These are phyloP conservation scores for Cladobotryum protrusum DNA, from an alignment of 2,329 filamentous ascomycete species.

Conservation along the genomic window DNA sequence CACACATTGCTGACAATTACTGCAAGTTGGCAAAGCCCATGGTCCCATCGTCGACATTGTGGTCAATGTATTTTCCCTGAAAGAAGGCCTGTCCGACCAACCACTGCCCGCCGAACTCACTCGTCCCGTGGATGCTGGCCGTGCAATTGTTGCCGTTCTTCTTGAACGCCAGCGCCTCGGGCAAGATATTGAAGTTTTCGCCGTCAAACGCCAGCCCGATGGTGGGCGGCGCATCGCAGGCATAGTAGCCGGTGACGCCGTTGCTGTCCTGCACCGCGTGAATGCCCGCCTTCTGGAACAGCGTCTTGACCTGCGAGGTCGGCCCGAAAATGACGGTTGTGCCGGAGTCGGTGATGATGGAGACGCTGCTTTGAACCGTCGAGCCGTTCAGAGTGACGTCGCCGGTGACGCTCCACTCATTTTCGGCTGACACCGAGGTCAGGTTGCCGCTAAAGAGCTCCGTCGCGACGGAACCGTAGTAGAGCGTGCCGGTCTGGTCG, in stretches of 20 bases:
- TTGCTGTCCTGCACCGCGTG: slow-evolving; percentile 5
- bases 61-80: slow-evolving; percentile 18
- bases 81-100: slow-evolving; percentile 19
- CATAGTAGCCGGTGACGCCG: slow-evolving; percentile 15
- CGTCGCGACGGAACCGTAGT: slow-evolving; percentile 15
- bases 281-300: slow-evolving; percentile 14
- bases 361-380: background rate
- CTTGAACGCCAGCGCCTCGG: slow-evolving; percentile 13
- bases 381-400: slow-evolving; percentile 12
- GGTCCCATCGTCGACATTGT: slow-evolving; percentile 12
- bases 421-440: background rate
- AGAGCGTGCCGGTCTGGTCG: slow-evolving; percentile 15
- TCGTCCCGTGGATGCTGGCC: slow-evolving; percentile 12
- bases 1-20: background rate
- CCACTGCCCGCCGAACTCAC: slow-evolving; percentile 13
- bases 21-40: slow-evolving; percentile 14
- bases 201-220: slow-evolving; percentile 14
- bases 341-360: slow-evolving; percentile 15
- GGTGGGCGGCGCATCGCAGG: slow-evolving; percentile 11
- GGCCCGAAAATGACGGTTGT: slow-evolving; percentile 17
- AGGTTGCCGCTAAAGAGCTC: slow-evolving; percentile 11
- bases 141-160: slow-evolving; percentile 16
- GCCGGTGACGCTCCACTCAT: slow-evolving; percentile 12
- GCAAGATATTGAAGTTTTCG: slow-evolving; percentile 14
- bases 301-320: slow-evolving; percentile 3